Evolutionary conservation across 345 rosid genomes (phyloP), one percentile per base, ranked within the genome.

Genomic region (Leavenworthia alabamica): DNA sequence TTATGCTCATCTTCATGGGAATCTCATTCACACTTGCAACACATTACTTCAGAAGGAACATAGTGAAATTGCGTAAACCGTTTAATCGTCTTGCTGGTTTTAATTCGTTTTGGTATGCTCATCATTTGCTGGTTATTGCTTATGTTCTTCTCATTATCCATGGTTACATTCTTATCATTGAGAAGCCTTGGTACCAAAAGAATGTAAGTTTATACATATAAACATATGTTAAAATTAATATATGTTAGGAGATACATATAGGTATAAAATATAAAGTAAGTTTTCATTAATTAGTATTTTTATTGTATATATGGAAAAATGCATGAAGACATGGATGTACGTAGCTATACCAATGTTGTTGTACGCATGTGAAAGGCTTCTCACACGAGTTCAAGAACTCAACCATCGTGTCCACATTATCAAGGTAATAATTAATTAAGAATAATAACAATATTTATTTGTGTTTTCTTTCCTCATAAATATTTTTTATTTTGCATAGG

Each of bases 91-190:
- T 66, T 90, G 95, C 92, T 0, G 97, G 97, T 16, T 93, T 93
- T 72, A 93, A 93, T 79, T 70, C 97, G 58, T 90, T 93, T 54
- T 90, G 99, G 99, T 93, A 87, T 67, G 83, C 99, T 5, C 97
- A 90, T 67, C 99, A 93, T 71, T 75, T 93, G 86, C 70, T 93
- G 27, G 74, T 56, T 14, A 43, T 89, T 57, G 97, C 82, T 44
- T 89, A 93, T 75, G 33, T 82, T 29, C 78, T 89, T 28, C 64
- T 88, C 8, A 47, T 87, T 54, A 9, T 84, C 64, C 99, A 93
- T 62, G 97, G 99, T 45, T 80, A 81, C 78, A 73, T 72, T 79
- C 89, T 93, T 56, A 78, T 93, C 65, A 50, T 86, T 24, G 60
- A 46, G 36, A 81, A 78, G 76, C 83, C 88, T 17, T 84, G 94